Evolutionary conservation across 768 basidiomycete genomes (phyloP), one percentile per base, ranked within the genome.

Genomic region (Boletus reticulatus): DNA sequence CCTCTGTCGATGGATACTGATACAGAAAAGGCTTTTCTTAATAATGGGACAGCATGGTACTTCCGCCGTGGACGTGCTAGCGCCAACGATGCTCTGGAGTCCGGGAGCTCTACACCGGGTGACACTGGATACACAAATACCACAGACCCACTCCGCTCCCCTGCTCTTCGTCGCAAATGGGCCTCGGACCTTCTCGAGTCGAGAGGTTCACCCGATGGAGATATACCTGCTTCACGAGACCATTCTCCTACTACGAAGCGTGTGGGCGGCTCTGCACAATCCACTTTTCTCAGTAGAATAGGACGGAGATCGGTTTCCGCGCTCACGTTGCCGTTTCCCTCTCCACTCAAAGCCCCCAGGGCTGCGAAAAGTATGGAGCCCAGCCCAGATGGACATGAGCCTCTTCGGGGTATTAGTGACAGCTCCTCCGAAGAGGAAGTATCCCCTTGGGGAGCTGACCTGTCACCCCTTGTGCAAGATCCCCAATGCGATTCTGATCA

Each of bases 1-100:
- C 85, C 88, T 11, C 68, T 91, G 36, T 82, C 91, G 10, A 77
- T 88, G 52, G 92, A 94, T 62, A 87, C 89, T 0, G 92, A 95
- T 65, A 83, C 83, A 0, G 92, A 94, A 70, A 77, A 75, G 6
- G 87, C 87, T 1, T 89, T 89, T 64, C 72, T 76, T 6, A 51
- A 59, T 37, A 80, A 79, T 50, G 80, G 81, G 3, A 80, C 83
- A 19, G 73, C 75, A 29, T 78, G 80, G 73, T 82, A 82, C 53
- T 84, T 80, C 61, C 79, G 76, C 58, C 80, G 81, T 42, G 78
- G 76, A 11, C 78, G 78, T 32, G 66, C 72, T 24, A 65, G 20
- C 29, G 38, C 72, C 29, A 52, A 42, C 20, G 52, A 59, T 19
- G 43, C 39, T 39, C 69, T 71, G 1, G 69, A 63, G 19, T 74